phyloP scores from a whole-genome alignment of 805 yeast genomes.

The Yamadazyma ubonensis region DNA sequence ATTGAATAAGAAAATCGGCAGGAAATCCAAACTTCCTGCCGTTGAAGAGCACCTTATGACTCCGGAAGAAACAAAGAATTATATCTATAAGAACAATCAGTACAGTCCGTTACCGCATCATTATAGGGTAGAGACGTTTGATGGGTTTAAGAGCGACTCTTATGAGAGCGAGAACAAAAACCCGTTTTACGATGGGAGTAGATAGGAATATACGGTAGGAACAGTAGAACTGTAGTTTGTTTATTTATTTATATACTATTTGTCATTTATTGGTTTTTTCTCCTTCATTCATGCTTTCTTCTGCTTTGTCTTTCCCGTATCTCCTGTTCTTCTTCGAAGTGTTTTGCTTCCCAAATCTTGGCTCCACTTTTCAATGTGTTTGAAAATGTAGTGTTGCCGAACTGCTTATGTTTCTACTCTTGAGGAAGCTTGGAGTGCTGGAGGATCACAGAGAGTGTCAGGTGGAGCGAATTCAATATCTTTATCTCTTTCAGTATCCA shows the following conservation, averaged over 20 bases:
- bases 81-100: constrained; percentile 7
- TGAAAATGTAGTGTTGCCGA: no score
- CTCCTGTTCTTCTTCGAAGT: constrained; percentile 2
- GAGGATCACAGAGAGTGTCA: neutral
- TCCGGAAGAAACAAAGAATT: constrained; percentile 19
- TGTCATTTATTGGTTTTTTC: no score
- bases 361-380: constrained; percentile 1
- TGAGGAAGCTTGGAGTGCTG: neutral
- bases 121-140: constrained; percentile 17
- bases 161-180: no score
- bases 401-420: no score
- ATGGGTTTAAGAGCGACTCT: no score
- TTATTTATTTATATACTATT: no score
- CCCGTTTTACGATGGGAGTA: no score
- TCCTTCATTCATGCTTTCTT: no score
- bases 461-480: neutral
- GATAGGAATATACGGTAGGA: no score
- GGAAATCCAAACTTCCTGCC: constrained; percentile 5
- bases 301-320: neutral
- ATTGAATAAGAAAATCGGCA: constrained; percentile 15
- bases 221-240: no score
- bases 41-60: constrained; percentile 8
- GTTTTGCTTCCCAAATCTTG: constrained; percentile 3
- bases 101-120: constrained; percentile 17
- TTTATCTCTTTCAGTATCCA: neutral